Evolutionary conservation across 2,329 filamentous ascomycete species (phyloP), one percentile per base, ranked within the genome.

Genomic region (Byssochlamys sp.): DNA sequence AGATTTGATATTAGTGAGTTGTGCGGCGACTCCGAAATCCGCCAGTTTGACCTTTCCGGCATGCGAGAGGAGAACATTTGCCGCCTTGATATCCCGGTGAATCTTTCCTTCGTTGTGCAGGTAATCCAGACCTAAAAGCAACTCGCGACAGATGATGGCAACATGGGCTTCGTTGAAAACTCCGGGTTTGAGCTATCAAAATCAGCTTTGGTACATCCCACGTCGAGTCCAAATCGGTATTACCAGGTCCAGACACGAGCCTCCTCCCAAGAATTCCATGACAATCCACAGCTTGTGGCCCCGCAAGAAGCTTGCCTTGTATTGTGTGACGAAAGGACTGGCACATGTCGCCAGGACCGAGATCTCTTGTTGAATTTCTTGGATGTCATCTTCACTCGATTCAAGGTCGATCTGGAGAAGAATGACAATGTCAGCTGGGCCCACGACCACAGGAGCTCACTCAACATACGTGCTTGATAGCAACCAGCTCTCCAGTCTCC

Each of bases 211-310:
- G 10, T n/a, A n/a, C 31, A 24, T 26, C 11, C 45, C 48, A 52
- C 28, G 26, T 19, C 12, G 2, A 14, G 53, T 49, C 29, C 57
- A 53, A 24, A 4, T 54, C 53, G 39, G 58, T 55, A 61, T 67
- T 82, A 95, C 89, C 79, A 99, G 74, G 72, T 99, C 94, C 63
- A 96, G 81, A 71, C 94, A 96, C 19, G 94, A 97, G 48, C 94
- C 94, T 62, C 94, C 94, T 4, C 94, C 94, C 10, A 99, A 79
- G 69, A 88, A 99, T 74, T 99, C 94, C 94, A 99, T 99, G 58
- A 97, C 90, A 69, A 99, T 99, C 94, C 94, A 99, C 79, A 99
- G 78, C 76, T 97, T 99, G 71, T 91, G 89, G 27, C 94, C 94
- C 65, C 90, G 85, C n/a, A 97, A 82, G 73, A 97, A 99, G 70